phyloP scores from a whole-genome alignment of 208 protist species.

The Crithidia expoeki region DNA sequence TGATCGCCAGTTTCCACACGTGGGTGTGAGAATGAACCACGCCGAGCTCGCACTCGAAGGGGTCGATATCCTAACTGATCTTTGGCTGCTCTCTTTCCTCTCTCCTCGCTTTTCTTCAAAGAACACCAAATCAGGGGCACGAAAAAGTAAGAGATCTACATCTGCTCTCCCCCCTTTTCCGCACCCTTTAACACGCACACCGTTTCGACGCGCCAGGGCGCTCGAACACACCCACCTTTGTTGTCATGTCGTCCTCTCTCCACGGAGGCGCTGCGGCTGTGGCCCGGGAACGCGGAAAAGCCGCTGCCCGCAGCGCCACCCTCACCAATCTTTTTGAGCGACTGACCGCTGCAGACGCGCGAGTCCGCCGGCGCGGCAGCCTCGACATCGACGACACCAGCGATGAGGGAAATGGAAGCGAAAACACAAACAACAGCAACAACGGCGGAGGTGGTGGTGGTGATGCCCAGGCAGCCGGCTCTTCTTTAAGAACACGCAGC shows the following conservation, averaged over 20 bases:
- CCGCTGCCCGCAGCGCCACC: constrained; percentile 15
- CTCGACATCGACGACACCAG: background rate
- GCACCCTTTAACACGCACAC: too few relatives aligned
- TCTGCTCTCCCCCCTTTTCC: background rate
- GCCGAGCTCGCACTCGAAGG: too few relatives aligned
- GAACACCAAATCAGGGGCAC: too few relatives aligned
- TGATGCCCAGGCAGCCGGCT: background rate
- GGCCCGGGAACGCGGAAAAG: background rate
- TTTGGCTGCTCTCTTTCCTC: background rate
- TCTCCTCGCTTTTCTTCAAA: background rate
- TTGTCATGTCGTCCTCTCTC: background rate
- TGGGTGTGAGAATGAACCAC: too few relatives aligned
- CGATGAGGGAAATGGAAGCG: too few relatives aligned
- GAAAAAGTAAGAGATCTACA: background rate
- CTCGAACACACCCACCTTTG: background rate
- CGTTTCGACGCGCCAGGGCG: too few relatives aligned
- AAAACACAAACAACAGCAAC: background rate
- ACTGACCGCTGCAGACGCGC: constrained; percentile 10
- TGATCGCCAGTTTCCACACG: too few relatives aligned
- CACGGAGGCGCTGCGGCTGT: background rate
- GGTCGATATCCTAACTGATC: too few relatives aligned
- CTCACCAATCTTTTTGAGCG: constrained; percentile 22
- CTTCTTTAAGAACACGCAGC: background rate
- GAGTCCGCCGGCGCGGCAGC: background rate
- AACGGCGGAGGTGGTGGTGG: background rate